Evolutionary conservation across 441 rosid genomes (phyloP).

Genomic region (Erysimum pusillum): DNA sequence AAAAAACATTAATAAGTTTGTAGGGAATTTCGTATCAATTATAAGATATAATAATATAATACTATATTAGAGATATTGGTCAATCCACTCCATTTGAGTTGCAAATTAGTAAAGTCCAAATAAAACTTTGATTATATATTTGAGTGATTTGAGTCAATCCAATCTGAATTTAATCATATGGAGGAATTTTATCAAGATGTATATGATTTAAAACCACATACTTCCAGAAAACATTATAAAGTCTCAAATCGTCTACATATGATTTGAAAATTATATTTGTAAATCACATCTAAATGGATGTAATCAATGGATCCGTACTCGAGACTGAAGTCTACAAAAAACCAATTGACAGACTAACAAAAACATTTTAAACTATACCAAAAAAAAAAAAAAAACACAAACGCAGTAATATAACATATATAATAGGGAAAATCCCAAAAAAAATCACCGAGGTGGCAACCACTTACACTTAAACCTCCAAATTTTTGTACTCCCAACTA

Average conservation of each 20-base stretch:
- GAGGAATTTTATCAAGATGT: not conserved
- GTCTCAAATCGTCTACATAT: not conserved
- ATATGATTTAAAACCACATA: no score
- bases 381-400: not conserved
- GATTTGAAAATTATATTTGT: not conserved
- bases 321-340: not conserved
- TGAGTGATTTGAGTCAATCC: not conserved
- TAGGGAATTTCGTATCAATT: not conserved
- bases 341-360: slow-evolving; percentile 11
- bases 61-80: not conserved
- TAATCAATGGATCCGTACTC: not conserved
- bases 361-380: not conserved
- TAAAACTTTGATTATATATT: not conserved
- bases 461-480: no score
- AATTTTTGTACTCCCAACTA: no score
- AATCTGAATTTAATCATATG: not conserved
- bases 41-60: not conserved
- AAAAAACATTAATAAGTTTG: not conserved
- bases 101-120: not conserved
- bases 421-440: no score
- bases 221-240: not conserved
- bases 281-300: not conserved
- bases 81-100: not conserved
- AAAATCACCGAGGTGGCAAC: no score
- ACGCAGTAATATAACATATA: not conserved